Percentiles rank a stretch among this genome's conserved stretches.
These are phyloP conservation scores for Luzula sylvatica DNA, from an alignment of 176 grass and related monocot genomes.

Conservation along the genomic window DNA sequence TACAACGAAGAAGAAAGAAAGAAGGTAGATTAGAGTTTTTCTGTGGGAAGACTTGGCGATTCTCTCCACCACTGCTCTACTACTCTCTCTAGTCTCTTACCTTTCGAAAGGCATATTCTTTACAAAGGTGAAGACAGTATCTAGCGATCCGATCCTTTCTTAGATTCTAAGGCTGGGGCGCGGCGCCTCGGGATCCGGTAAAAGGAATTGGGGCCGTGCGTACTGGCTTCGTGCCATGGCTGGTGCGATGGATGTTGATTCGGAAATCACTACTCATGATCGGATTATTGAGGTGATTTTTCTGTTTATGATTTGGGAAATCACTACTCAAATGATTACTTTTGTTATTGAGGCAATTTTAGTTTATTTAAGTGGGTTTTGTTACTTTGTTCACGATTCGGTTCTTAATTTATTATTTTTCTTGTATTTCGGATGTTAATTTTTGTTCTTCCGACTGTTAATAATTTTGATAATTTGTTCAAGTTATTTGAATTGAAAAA, in stretches of 20 bases:
- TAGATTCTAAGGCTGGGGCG: constrained; percentile 67
- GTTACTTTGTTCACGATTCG: too few relatives aligned
- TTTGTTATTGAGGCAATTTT: too few relatives aligned
- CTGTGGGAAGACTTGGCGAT: constrained; percentile 4
- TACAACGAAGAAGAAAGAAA: neutral
- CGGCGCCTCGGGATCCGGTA: constrained; percentile 61
- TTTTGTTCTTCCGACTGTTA: neutral
- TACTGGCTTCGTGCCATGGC: constrained; percentile 89
- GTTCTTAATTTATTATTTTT: too few relatives aligned
- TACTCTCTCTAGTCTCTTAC: neutral
- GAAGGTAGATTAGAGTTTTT: constrained; percentile 15
- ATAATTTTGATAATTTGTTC: too few relatives aligned
- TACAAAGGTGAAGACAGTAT: neutral
- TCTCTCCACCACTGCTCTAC: neutral
- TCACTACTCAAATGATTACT: too few relatives aligned
- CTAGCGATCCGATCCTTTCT: neutral
- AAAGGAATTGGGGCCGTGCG: constrained; percentile 63
- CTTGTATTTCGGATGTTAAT: too few relatives aligned
- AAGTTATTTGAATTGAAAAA: too few relatives aligned
- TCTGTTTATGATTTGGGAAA: neutral
- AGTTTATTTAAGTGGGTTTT: too few relatives aligned
- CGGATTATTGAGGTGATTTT: constrained; percentile 16
- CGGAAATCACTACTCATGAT: constrained; percentile 13
- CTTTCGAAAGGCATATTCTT: too few relatives aligned
- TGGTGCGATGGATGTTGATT: constrained; percentile 34